Evolutionary conservation across 305 asterid species (phyloP), one percentile per base, ranked within the genome.

Genomic region (Plantago rigida): DNA sequence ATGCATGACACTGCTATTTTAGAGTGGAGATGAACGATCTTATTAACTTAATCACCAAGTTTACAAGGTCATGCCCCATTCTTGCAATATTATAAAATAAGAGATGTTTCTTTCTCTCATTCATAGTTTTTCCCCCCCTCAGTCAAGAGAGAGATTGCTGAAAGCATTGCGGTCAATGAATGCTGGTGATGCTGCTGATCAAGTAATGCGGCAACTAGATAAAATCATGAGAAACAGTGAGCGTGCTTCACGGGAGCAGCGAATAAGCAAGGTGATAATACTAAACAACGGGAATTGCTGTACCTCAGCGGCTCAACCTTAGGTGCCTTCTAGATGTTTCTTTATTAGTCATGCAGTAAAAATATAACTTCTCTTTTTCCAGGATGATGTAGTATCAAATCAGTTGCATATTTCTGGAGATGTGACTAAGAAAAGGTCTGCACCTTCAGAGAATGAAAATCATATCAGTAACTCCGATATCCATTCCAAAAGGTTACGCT

Each of bases 141-240:
- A 93, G 99, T 82, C 97, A 51, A 83, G 94, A 77, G 99, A 93
- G 63, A 85, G 78, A 67, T 71, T 93, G 86, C 76, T 89, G 22
- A 93, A 83, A 75, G 84, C 80, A 59, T 76, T 93, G 81, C 86
- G 96, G 69, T 81, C 82, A 58, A 87, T 89, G 96, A 85, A 79
- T 81, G 99, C 99, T 47, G 96, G 96, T 69, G 97, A 93, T 70
- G 99, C 97, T 44, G 97, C 99, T 50, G 99, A 93, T 78, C 99
- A 93, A 74, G 97, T 76, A 72, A 56, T 85, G 39, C 77, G 97
- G 55, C 99, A 93, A 74, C 79, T 80, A 41, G 97, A 93, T 78
- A 93, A 93, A 76, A 67, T 82, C 66, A 87, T 85, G 82, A 87
- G 84, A 76, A 85, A 69, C 69, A 83, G 77, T 60, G 99, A 82